Percentiles rank a stretch among this genome's conserved stretches.
Evolutionary conservation across 2,329 filamentous ascomycete species (phyloP).

Genomic region (Fusarium keratoplasticum): DNA sequence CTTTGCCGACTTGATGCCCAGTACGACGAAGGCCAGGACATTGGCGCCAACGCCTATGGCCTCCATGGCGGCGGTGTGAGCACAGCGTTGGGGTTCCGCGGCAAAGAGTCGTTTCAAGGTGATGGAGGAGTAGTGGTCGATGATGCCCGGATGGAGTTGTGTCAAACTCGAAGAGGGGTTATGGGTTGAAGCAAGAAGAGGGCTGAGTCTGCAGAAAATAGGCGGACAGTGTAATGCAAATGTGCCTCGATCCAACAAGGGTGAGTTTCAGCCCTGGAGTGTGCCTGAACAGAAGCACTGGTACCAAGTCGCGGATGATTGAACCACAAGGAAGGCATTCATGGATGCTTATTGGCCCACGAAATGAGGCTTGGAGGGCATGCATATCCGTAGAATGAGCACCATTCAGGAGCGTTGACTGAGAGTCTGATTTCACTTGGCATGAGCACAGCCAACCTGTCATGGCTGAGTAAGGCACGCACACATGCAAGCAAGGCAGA

Average conservation of each 20-base stretch:
- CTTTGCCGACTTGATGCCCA: constrained; percentile 19
- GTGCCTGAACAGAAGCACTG: not conserved
- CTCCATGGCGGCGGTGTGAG: constrained; percentile 11
- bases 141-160: not conserved
- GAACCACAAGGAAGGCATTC: not conserved
- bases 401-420: not conserved
- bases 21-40: constrained; percentile 20
- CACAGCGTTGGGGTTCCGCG: not conserved
- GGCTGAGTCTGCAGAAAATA: not conserved
- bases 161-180: not conserved
- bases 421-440: not conserved
- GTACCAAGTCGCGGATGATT: not conserved
- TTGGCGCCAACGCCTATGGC: constrained; percentile 25
- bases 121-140: not conserved
- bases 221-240: not conserved
- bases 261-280: not conserved
- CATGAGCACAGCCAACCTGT: not conserved
- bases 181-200: not conserved
- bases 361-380: not conserved
- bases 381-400: not conserved
- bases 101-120: not conserved
- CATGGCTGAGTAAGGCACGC: not conserved
- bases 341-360: not conserved
- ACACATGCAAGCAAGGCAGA: not conserved
- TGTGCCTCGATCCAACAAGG: not conserved